Evolutionary conservation across 768 basidiomycete species (phyloP), one percentile per base, ranked within the genome.

Genomic region (Hebeloma cylindrosporum): DNA sequence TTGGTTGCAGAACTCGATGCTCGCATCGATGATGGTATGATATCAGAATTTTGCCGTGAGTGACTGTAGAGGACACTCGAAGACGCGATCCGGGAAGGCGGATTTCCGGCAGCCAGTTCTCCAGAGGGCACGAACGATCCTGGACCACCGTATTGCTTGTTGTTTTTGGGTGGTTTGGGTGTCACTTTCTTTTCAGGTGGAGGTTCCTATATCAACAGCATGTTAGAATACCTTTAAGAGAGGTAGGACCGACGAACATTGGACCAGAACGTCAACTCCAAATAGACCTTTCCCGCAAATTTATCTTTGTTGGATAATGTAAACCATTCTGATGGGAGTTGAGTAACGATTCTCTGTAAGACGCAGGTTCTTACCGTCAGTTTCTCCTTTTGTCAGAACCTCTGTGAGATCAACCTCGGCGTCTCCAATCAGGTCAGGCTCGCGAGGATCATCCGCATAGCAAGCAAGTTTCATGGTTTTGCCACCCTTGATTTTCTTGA

Each of bases 231-330:
- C 48, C 29, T 45, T 9, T 26, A 40, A 18, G 11, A 30, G n/a
- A 7, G 31, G 16, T 31, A 34, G n/a, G 18, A 32, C 50, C 23
- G 21, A 75, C 85, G 45, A 50, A 91, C 90, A 61, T 92, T 91
- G 7, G 93, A 93, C 83, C 90, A 99, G 69, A 95, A 98, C 0
- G 96, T 99, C 58, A 98, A 65, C 62, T 99, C 96, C 16, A 98
- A 73, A 61, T 95, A 98, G 9, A 99, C 84, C 64, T 98, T 95
- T 5, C 96, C 96, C 20, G 85, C 83, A 63, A 96, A 97, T 55
- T 90, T 90, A 51, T 91, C 91, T 66, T 94, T 97, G 69, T 88
- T 77, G 64, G 77, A 80, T 20, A 98, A 72, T 16, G 84, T 85
- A 61, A 95, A 93, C 96, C 94, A 98, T 63, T 97, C 96, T 98